These are phyloP conservation scores for Pichia membranifaciens DNA, from an alignment of 805 yeast genomes.

Conservation along the genomic window DNA sequence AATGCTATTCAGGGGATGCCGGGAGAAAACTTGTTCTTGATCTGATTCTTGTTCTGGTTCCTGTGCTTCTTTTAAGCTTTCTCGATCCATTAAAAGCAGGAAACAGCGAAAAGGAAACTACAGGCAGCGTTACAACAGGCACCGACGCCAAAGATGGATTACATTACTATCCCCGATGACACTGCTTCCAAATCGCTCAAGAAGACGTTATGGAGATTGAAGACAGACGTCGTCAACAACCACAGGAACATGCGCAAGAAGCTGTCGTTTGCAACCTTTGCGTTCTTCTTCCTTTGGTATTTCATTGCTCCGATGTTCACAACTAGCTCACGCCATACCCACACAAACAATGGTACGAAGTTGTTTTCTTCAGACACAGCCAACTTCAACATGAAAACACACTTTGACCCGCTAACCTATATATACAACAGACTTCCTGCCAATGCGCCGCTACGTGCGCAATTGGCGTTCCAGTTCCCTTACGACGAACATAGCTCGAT, in stretches of 20 bases:
- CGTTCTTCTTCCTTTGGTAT: neutral
- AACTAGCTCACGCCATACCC: too few relatives aligned
- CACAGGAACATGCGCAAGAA: neutral
- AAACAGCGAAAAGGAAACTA: too few relatives aligned
- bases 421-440: slow-evolving; percentile 16
- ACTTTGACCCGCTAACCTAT: slow-evolving; percentile 3
- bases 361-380: neutral
- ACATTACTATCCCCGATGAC: slow-evolving; percentile 6
- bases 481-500: slow-evolving; percentile 59
- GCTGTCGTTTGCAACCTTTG: neutral
- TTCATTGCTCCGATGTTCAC: neutral
- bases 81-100: too few relatives aligned
- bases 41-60: too few relatives aligned
- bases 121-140: too few relatives aligned
- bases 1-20: too few relatives aligned
- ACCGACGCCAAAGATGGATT: slow-evolving; percentile 7
- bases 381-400: slow-evolving; percentile 6
- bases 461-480: slow-evolving; percentile 67
- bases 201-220: neutral
- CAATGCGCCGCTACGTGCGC: slow-evolving; percentile 39
- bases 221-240: neutral
- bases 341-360: neutral
- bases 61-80: too few relatives aligned
- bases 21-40: too few relatives aligned
- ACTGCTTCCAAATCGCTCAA: neutral